phyloP scores from a whole-genome alignment of 495 filamentous ascomycete genomes.

The Hyaloscypha variabilis region DNA sequence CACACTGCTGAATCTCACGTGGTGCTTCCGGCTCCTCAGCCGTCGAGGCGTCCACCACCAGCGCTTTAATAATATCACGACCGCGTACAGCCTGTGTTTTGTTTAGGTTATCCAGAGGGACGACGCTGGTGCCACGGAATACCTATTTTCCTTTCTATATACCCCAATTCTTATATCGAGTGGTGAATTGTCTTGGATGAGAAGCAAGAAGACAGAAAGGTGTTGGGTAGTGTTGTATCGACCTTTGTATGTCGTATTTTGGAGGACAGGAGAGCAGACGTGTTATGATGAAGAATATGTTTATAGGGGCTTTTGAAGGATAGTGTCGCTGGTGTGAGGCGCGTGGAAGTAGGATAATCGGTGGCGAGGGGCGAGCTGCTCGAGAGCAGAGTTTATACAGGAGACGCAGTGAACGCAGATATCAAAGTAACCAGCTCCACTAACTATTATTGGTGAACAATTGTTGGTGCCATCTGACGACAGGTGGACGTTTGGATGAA shows the following conservation, averaged over 20 bases:
- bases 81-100: constrained; percentile 19
- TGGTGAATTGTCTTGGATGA: constrained; percentile 23
- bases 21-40: constrained; percentile 22
- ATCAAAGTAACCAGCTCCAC: constrained; percentile 14
- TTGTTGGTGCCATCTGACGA: neutral
- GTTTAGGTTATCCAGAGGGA: neutral
- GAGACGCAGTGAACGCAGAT: constrained; percentile 17
- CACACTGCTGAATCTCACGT: constrained; percentile 15
- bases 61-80: constrained; percentile 24
- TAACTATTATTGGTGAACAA: neutral
- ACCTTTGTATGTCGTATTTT: constrained; percentile 12
- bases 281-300: constrained; percentile 15
- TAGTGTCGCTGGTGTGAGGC: neutral
- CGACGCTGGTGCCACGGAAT: neutral
- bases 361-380: neutral
- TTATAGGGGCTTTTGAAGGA: constrained; percentile 18
- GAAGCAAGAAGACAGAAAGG: constrained; percentile 14
- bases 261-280: constrained; percentile 9
- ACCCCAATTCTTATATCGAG: constrained; percentile 33
- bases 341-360: constrained; percentile 13
- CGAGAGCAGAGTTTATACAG: constrained; percentile 16
- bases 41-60: constrained; percentile 9
- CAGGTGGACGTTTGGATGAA: neutral
- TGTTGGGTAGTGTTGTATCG: neutral
- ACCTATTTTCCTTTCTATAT: constrained; percentile 31